Conservation (phyloP, 2,329 filamentous ascomycete species). For the Gremmenia infestans region DNA sequence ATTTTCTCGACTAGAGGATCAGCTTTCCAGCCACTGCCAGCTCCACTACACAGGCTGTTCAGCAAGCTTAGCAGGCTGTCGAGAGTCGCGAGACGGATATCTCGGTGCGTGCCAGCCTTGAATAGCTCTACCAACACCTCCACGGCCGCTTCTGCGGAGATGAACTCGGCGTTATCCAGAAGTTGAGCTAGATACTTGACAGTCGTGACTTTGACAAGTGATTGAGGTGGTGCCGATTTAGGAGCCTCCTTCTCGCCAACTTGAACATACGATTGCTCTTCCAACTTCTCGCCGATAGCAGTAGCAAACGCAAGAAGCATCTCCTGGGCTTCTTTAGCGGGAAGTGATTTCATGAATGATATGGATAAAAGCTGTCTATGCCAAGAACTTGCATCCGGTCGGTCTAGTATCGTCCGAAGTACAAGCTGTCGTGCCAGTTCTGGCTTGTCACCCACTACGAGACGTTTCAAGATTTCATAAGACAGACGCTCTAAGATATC, state of each 20-base stretch:
- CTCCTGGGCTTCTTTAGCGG: conserved; percentile 27
- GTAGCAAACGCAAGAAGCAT: conserved; percentile 30
- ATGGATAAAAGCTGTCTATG: conserved; percentile 34
- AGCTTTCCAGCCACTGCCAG: conserved; percentile 10
- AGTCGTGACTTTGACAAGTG: conserved; percentile 37
- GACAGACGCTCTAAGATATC: conserved; percentile 20
- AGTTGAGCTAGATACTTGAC: conserved; percentile 38
- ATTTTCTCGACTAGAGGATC: conserved; percentile 16
- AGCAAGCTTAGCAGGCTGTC: conserved; percentile 33
- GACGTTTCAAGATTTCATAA: conserved; percentile 24
- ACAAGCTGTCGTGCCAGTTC: conserved; percentile 27
- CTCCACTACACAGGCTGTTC: conserved; percentile 10
- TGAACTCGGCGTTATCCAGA: conserved; percentile 30
- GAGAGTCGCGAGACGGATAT: conserved; percentile 33
- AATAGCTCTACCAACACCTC: conserved; percentile 31
- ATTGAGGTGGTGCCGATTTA: conserved; percentile 6
- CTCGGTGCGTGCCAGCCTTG: conserved; percentile 31
- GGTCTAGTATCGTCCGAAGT: conserved; percentile 28
- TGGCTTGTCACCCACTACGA: conserved; percentile 31
- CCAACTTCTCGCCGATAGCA: conserved; percentile 28
- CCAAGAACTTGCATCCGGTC: conserved; percentile 38
- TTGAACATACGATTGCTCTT: conserved; percentile 21
- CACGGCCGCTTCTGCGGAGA: conserved; percentile 29
- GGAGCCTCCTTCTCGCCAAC: conserved; percentile 1
- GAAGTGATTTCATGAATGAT: conserved; percentile 31